Evolutionary conservation across 768 basidiomycete genomes (phyloP).

Genomic region (Udeniomyces megalosporus): DNA sequence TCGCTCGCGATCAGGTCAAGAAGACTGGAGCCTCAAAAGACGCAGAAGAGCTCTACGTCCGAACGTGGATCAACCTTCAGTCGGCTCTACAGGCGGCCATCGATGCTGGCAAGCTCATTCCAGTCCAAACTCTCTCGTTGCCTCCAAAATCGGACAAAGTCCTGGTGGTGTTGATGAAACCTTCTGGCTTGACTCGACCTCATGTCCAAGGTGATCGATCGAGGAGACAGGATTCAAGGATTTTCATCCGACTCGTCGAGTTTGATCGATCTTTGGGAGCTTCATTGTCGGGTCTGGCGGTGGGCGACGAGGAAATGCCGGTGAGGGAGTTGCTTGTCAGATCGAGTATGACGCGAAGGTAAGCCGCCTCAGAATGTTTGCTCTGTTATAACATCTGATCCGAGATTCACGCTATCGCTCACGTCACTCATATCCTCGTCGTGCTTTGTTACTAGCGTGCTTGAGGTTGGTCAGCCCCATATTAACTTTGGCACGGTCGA

Average conservation of each 20-base stretch:
- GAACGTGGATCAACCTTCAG: constrained; percentile 20
- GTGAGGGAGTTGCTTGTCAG: constrained; percentile 26
- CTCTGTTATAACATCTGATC: neutral
- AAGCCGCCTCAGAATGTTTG: neutral
- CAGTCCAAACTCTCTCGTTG: constrained; percentile 19
- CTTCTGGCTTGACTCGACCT: constrained; percentile 24
- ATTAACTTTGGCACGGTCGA: constrained; percentile 28
- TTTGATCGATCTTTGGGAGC: constrained; percentile 21
- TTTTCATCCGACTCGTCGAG: constrained; percentile 24
- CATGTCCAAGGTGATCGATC: constrained; percentile 20
- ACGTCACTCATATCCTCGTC: neutral
- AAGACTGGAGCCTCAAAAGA: constrained; percentile 20
- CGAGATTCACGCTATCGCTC: neutral
- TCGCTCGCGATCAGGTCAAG: constrained; percentile 9
- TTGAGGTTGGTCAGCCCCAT: constrained; percentile 27
- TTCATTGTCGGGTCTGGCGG: neutral
- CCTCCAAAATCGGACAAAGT: constrained; percentile 16
- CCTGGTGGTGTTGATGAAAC: constrained; percentile 25
- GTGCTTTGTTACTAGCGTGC: neutral
- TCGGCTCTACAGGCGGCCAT: constrained; percentile 23
- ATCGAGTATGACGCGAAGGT: constrained; percentile 21
- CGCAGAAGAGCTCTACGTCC: constrained; percentile 25
- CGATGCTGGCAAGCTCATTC: constrained; percentile 20
- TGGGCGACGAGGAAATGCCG: constrained; percentile 21
- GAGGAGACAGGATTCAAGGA: constrained; percentile 25